Evolutionary conservation across 192 early-diverging fungal genomes (phyloP).

Genomic region (Rhizoclosmatium globosum): DNA sequence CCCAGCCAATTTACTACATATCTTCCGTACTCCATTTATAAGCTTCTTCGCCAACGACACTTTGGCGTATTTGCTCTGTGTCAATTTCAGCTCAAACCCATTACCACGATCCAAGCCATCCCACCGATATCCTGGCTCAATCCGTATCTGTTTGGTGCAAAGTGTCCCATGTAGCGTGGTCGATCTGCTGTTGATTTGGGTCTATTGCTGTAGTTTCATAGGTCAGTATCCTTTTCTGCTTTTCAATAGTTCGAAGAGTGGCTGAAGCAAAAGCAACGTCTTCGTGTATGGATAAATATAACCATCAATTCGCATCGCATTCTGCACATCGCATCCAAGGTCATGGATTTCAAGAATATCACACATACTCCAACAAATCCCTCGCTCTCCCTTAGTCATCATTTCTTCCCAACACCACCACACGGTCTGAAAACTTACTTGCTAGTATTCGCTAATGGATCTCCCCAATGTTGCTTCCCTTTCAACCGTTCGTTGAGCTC

Average conservation of each 20-base stretch:
- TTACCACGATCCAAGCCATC: slow-evolving; percentile 84
- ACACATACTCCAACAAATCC: slow-evolving; percentile 40
- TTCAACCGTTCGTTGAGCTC: slow-evolving; percentile 62
- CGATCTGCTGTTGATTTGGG: slow-evolving; percentile 5
- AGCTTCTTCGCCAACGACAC: slow-evolving; percentile 40
- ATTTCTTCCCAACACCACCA: background rate
- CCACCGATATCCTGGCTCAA: slow-evolving; percentile 80
- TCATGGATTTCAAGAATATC: no score
- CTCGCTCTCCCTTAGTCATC: background rate
- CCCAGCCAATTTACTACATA: slow-evolving; percentile 35
- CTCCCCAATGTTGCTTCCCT: slow-evolving; percentile 69
- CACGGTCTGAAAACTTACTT: slow-evolving; percentile 13
- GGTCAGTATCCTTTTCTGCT: slow-evolving; percentile 53
- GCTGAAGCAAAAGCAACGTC: no score
- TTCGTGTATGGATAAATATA: no score
- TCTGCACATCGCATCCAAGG: no score
- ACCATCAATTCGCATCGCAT: no score
- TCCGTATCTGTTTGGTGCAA: slow-evolving; percentile 74
- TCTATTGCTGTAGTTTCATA: no score
- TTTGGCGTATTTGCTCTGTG: slow-evolving; percentile 44
- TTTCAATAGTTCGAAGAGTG: no score
- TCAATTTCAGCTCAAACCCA: slow-evolving; percentile 70
- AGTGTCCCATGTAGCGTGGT: slow-evolving; percentile 35
- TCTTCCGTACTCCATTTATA: slow-evolving; percentile 62
- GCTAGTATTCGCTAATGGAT: slow-evolving; percentile 67